phyloP scores from a whole-genome alignment of 345 rosid species.

The Syzygium aromaticum region DNA sequence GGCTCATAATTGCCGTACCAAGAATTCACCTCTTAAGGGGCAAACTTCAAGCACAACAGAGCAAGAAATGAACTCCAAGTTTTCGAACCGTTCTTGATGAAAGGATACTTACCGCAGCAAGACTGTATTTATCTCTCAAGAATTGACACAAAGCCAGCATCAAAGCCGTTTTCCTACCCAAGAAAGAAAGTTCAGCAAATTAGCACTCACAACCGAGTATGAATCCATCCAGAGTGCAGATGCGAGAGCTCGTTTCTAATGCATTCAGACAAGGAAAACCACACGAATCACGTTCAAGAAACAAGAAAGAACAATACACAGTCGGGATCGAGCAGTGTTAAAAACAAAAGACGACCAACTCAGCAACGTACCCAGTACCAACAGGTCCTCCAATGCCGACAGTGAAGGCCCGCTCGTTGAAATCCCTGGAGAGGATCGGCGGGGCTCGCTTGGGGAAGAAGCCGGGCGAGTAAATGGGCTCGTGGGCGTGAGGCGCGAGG shows the following conservation, averaged over 20 bases:
- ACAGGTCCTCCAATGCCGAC: constrained; percentile 97
- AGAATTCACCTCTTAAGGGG: background rate
- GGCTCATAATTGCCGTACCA: background rate
- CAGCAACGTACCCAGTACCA: constrained; percentile 78
- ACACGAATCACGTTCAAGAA: no score
- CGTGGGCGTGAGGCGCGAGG: constrained; percentile 95
- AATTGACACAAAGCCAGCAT: constrained; percentile 77
- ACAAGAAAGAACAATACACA: no score
- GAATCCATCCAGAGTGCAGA: background rate
- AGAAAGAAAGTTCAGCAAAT: background rate
- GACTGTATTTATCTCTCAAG: constrained; percentile 85
- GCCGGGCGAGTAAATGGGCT: constrained; percentile 97
- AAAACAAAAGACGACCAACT: background rate
- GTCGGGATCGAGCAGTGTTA: no score
- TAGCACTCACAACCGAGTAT: background rate
- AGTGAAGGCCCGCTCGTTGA: constrained; percentile 88
- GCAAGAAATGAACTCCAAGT: background rate
- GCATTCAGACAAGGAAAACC: background rate
- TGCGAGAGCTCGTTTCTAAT: background rate
- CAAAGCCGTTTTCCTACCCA: constrained; percentile 77
- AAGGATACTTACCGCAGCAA: constrained; percentile 74
- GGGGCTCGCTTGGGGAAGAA: constrained; percentile 86
- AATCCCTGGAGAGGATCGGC: constrained; percentile 59
- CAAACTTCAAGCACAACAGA: background rate
- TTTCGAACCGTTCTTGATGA: background rate